Conservation (phyloP, 352 stramenopile genomes). For the Thalassiosira allenii region DNA sequence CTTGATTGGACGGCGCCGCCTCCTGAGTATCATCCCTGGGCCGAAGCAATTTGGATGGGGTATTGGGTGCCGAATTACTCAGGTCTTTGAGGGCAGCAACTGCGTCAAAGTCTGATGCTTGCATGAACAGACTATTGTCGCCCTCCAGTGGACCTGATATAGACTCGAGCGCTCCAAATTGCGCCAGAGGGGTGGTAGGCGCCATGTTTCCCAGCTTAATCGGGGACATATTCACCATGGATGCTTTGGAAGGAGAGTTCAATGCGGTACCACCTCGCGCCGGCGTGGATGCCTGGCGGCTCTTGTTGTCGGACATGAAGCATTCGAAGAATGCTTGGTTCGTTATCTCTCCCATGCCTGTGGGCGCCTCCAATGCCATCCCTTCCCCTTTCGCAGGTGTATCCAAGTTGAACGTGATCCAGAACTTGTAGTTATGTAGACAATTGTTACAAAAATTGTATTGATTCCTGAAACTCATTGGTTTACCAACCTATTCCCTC, state of each 20-base stretch:
- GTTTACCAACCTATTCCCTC: too few relatives aligned
- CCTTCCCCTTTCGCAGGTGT: constrained; percentile 32
- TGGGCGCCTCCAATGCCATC: neutral
- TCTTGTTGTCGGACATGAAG: constrained; percentile 57
- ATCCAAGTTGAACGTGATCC: constrained; percentile 32
- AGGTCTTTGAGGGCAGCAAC: constrained; percentile 58
- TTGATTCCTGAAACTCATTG: too few relatives aligned
- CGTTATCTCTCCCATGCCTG: constrained; percentile 2
- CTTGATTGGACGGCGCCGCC: neutral
- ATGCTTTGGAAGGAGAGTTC: constrained; percentile 22
- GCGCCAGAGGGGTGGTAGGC: constrained; percentile 47
- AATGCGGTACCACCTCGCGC: neutral
- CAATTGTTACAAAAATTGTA: too few relatives aligned
- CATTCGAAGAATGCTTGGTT: constrained; percentile 45
- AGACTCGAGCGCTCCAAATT: constrained; percentile 28
- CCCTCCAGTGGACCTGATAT: constrained; percentile 49
- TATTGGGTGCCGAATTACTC: constrained; percentile 52
- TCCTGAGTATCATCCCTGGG: constrained; percentile 10
- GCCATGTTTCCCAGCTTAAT: constrained; percentile 42
- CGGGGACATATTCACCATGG: constrained; percentile 26
- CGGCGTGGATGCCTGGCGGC: constrained; percentile 3
- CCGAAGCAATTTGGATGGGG: constrained; percentile 41
- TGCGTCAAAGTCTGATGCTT: constrained; percentile 48
- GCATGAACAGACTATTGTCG: constrained; percentile 57
- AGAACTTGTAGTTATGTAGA: too few relatives aligned